Conservation (phyloP, 371 early-diverging fungal species). For the Lichtheimia ramosa region DNA sequence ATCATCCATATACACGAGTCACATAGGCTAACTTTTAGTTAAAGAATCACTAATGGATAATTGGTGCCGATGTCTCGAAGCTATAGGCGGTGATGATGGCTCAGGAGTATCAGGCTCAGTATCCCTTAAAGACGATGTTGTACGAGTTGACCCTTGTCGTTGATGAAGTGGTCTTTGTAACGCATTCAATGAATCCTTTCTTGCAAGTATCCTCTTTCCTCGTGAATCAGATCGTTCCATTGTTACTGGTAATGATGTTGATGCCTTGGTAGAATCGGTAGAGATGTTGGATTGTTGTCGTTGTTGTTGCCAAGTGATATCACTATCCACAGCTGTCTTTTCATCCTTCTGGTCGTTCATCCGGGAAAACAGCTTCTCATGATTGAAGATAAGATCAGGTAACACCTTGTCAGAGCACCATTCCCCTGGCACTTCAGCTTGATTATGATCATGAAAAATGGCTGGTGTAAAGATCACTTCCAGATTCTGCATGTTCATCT, state of each 20-base stretch:
- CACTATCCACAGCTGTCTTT: not conserved
- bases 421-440: conserved; percentile 22
- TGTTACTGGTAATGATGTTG: no score
- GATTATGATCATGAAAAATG: conserved; percentile 62
- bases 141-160: no score
- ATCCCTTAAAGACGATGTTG: not conserved
- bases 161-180: not conserved
- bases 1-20: no score
- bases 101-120: conserved; percentile 2
- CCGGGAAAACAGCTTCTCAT: conserved; percentile 33
- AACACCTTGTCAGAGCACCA: conserved; percentile 48
- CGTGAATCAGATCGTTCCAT: not conserved
- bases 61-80: not conserved
- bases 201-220: conserved; percentile 4
- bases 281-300: not conserved
- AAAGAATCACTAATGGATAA: not conserved
- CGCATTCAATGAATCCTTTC: conserved; percentile 6
- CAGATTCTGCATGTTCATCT: conserved; percentile 55
- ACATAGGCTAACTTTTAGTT: no score
- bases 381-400: conserved; percentile 42
- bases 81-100: conserved; percentile 1
- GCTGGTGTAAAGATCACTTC: conserved; percentile 62
- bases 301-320: not conserved
- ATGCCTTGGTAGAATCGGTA: no score
- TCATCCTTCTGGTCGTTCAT: not conserved